A percentile compares a stretch with the other conserved stretches of the same genome.
phyloP scores from a whole-genome alignment of 495 filamentous ascomycete genomes.

The Aspergillus steynii region DNA sequence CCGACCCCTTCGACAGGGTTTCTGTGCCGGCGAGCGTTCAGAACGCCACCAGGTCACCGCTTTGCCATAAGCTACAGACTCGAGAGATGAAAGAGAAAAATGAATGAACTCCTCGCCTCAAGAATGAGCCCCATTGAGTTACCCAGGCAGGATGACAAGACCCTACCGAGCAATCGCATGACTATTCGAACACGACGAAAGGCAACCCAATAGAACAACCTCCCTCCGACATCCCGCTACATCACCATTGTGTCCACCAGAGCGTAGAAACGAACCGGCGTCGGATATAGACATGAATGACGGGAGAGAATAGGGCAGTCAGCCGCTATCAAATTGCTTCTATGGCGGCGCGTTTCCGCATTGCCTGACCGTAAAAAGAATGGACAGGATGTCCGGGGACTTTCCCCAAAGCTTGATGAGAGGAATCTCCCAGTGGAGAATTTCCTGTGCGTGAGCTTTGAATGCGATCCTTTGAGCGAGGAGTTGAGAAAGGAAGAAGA shows the following conservation, averaged over 20 bases:
- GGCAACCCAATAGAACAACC: slow-evolving; percentile 49
- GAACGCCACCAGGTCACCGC: slow-evolving; percentile 35
- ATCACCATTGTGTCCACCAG: slow-evolving; percentile 48
- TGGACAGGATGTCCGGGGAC: slow-evolving; percentile 93
- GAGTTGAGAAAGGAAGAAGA: slow-evolving; percentile 56
- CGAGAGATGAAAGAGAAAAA: slow-evolving; percentile 46
- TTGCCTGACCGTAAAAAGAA: slow-evolving; percentile 47
- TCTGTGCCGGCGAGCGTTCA: slow-evolving; percentile 35
- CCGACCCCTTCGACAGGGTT: slow-evolving; percentile 69
- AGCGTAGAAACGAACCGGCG: slow-evolving; percentile 21
- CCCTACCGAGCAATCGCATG: slow-evolving; percentile 87
- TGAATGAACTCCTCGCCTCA: slow-evolving; percentile 85
- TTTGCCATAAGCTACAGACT: slow-evolving; percentile 71
- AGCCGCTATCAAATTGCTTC: slow-evolving; percentile 86
- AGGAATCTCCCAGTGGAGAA: slow-evolving; percentile 17
- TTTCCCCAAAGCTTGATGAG: slow-evolving; percentile 74
- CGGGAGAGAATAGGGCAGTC: slow-evolving; percentile 53
- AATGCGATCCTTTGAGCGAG: slow-evolving; percentile 99
- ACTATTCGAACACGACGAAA: slow-evolving; percentile 95
- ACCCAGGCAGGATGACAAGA: slow-evolving; percentile 48
- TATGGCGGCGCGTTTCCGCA: slow-evolving; percentile 99
- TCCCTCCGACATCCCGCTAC: slow-evolving; percentile 40
- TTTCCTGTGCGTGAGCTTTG: slow-evolving; percentile 93
- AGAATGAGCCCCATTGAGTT: slow-evolving; percentile 99
- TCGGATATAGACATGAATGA: slow-evolving; percentile 32